Conservation (phyloP, 2,329 filamentous ascomycete genomes). For the Claviceps sorghi region DNA sequence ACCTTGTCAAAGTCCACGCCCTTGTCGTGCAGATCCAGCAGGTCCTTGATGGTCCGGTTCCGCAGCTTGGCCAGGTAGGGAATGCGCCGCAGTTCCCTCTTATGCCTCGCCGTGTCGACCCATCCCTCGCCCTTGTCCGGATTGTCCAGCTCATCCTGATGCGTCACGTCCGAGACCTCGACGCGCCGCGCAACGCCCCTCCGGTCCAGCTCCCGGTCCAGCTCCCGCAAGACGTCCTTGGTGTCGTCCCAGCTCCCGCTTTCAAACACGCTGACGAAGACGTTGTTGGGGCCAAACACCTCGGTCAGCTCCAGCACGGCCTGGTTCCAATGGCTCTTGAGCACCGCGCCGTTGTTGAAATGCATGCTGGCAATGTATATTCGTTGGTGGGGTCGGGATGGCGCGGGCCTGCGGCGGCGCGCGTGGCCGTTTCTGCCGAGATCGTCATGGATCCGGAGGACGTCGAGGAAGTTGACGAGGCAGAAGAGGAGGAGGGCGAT, state of each 20-base stretch:
- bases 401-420: constrained; percentile 7
- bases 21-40: constrained; percentile 34
- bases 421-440: constrained; percentile 17
- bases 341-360: constrained; percentile 49
- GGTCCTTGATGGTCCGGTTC: constrained; percentile 47
- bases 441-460: constrained; percentile 22
- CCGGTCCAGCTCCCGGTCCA: constrained; percentile 39
- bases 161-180: constrained; percentile 42
- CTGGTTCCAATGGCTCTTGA: constrained; percentile 47
- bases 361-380: constrained; percentile 58
- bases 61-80: constrained; percentile 51
- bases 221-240: constrained; percentile 42
- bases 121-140: constrained; percentile 38
- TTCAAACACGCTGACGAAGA: constrained; percentile 54
- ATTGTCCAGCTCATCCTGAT: constrained; percentile 37
- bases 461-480: constrained; percentile 25
- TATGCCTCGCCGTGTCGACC: constrained; percentile 42
- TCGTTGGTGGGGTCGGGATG: constrained; percentile 19
- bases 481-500: constrained; percentile 20
- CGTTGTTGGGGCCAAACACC: constrained; percentile 45
- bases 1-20: constrained; percentile 43
- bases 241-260: constrained; percentile 56
- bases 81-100: constrained; percentile 47
- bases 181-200: constrained; percentile 40
- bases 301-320: constrained; percentile 43